Evolutionary conservation across 2,329 filamentous ascomycete species (phyloP).

Genomic region (Fusarium virguliforme): DNA sequence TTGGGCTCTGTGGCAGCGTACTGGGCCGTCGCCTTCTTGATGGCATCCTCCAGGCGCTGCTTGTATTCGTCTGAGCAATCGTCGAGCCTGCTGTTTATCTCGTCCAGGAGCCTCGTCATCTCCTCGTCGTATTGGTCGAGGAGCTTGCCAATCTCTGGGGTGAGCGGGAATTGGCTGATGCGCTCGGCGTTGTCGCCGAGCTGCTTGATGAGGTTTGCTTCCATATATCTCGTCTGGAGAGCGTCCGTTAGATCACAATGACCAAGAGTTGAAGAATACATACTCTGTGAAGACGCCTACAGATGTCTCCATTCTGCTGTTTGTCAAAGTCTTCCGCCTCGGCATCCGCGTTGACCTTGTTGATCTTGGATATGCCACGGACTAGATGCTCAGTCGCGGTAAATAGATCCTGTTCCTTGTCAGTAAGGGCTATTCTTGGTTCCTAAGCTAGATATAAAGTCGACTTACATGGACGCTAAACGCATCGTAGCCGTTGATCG

Average conservation of each 20-base stretch:
- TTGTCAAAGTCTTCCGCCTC: not conserved
- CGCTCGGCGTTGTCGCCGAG: not conserved
- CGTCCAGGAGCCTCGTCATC: constrained; percentile 3
- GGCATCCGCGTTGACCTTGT: not conserved
- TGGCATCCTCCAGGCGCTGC: not conserved
- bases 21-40: not conserved
- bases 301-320: not conserved
- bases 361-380: not conserved
- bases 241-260: not conserved
- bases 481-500: not conserved
- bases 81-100: constrained; percentile 9
- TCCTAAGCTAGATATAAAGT: no score
- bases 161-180: not conserved
- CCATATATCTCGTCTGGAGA: not conserved
- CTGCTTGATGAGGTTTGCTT: not conserved
- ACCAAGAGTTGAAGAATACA: not conserved
- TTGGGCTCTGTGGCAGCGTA: not conserved
- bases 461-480: not conserved
- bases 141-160: not conserved
- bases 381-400: not conserved
- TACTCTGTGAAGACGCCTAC: not conserved
- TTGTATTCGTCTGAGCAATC: constrained; percentile 7
- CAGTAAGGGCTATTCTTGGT: not conserved
- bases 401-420: not conserved
- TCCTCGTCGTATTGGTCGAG: not conserved